A percentile compares a stretch with the other conserved stretches of the same genome.
Conservation (phyloP, 2,329 filamentous ascomycete genomes). For the Zymoseptoria passerinii region DNA sequence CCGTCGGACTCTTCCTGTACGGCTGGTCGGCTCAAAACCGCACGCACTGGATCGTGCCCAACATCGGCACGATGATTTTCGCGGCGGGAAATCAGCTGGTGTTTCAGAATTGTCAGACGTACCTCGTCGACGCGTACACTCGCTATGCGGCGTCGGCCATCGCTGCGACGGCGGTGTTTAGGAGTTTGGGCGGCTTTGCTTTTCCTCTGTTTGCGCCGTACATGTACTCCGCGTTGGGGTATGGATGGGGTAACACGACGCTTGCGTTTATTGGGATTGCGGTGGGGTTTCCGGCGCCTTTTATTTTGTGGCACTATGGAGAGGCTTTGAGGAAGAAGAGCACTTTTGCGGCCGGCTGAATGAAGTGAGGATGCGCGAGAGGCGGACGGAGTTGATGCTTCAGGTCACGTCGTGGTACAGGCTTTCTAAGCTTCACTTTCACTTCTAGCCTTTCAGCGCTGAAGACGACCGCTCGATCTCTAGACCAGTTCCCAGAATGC, state of each 20-base stretch:
- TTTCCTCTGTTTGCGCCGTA: slow-evolving; percentile 53
- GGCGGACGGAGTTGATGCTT: too few species aligned
- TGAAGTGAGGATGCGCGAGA: background rate
- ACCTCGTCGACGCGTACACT: slow-evolving; percentile 50
- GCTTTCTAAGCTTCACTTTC: too few species aligned
- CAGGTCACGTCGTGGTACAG: too few species aligned
- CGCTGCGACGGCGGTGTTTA: slow-evolving; percentile 48
- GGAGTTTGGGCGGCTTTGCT: slow-evolving; percentile 49
- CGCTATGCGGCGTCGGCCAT: slow-evolving; percentile 43
- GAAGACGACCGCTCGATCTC: too few species aligned
- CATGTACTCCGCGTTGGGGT: slow-evolving; percentile 40
- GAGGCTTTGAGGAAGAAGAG: slow-evolving; percentile 30
- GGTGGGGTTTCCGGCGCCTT: slow-evolving; percentile 44
- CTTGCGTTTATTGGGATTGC: slow-evolving; percentile 48
- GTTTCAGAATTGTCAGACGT: slow-evolving; percentile 54
- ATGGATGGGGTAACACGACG: slow-evolving; percentile 47
- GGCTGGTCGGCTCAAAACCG: slow-evolving; percentile 49
- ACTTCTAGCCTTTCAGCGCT: too few species aligned
- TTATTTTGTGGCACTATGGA: slow-evolving; percentile 38
- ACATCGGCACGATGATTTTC: slow-evolving; percentile 50
- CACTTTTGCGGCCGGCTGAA: slow-evolving; percentile 27
- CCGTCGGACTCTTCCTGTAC: slow-evolving; percentile 49
- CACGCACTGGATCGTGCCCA: slow-evolving; percentile 52
- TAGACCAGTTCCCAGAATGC: too few species aligned
- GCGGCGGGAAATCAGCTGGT: slow-evolving; percentile 48